A percentile compares a stretch with the other conserved stretches of the same genome.
Evolutionary conservation across 768 basidiomycete species (phyloP).

Genomic region (Trametes villosa): DNA sequence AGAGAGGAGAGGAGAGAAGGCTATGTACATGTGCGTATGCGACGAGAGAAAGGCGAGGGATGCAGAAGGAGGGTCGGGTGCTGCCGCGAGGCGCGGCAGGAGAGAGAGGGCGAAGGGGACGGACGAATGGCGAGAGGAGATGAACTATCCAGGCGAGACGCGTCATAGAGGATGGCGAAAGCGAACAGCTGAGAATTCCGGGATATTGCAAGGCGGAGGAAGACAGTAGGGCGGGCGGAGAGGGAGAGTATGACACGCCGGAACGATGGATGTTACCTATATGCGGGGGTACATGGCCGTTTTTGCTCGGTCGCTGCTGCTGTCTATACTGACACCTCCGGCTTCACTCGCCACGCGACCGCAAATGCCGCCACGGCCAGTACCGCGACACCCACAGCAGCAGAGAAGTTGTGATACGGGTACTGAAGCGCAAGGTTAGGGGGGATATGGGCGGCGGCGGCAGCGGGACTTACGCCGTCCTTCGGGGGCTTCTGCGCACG

Average conservation of each 20-base stretch:
- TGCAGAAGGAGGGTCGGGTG: slow-evolving; percentile 22
- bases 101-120: slow-evolving; percentile 11
- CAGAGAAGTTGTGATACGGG: slow-evolving; percentile 39
- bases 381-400: slow-evolving; percentile 67
- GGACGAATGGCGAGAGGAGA: not conserved
- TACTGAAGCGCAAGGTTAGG: slow-evolving; percentile 31
- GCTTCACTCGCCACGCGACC: slow-evolving; percentile 72
- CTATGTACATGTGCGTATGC: slow-evolving; percentile 20
- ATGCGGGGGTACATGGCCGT: slow-evolving; percentile 13
- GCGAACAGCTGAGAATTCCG: slow-evolving; percentile 9
- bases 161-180: slow-evolving; percentile 5
- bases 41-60: slow-evolving; percentile 1
- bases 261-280: slow-evolving; percentile 12
- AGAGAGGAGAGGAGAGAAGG: not conserved
- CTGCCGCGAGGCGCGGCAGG: slow-evolving; percentile 19
- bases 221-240: not conserved
- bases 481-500: slow-evolving; percentile 27
- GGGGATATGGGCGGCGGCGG: not conserved
- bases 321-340: slow-evolving; percentile 35
- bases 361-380: slow-evolving; percentile 72
- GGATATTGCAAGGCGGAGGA: slow-evolving; percentile 12
- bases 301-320: slow-evolving; percentile 14
- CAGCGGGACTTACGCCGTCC: slow-evolving; percentile 27
- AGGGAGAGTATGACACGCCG: not conserved
- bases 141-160: slow-evolving; percentile 3